A percentile compares a stretch with the other conserved stretches of the same genome.
Conservation (phyloP, 2,329 filamentous ascomycete species). For the Cadophora luteo-olivacea region DNA sequence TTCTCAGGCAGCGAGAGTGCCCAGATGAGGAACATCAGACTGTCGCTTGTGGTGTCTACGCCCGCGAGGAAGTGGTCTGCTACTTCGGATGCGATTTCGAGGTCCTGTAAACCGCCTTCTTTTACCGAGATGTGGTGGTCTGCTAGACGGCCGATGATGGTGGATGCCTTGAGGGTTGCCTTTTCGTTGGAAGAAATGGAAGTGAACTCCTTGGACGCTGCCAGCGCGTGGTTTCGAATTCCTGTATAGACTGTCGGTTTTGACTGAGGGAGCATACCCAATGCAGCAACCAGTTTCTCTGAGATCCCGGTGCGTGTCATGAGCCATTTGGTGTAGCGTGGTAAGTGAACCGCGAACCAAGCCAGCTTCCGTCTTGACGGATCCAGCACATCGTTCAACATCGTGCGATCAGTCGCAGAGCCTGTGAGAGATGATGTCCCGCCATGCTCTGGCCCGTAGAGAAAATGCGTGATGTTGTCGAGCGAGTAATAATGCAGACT, state of each 20-base stretch:
- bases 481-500: slow-evolving; percentile 60
- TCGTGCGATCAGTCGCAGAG: slow-evolving; percentile 45
- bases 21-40: slow-evolving; percentile 58
- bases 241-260: slow-evolving; percentile 58
- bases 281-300: slow-evolving; percentile 44
- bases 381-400: slow-evolving; percentile 57
- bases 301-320: slow-evolving; percentile 50
- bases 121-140: slow-evolving; percentile 43
- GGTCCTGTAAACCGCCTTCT: slow-evolving; percentile 45
- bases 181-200: slow-evolving; percentile 18
- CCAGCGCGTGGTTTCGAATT: slow-evolving; percentile 52
- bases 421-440: slow-evolving; percentile 53
- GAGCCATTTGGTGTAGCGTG: slow-evolving; percentile 54
- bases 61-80: slow-evolving; percentile 61
- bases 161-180: slow-evolving; percentile 32
- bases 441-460: slow-evolving; percentile 53
- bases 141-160: slow-evolving; percentile 50
- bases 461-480: slow-evolving; percentile 58
- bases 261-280: slow-evolving; percentile 54
- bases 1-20: slow-evolving; percentile 54
- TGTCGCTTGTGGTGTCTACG: slow-evolving; percentile 60
- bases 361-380: slow-evolving; percentile 52
- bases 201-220: slow-evolving; percentile 39
- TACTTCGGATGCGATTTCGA: slow-evolving; percentile 59
- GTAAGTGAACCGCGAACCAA: slow-evolving; percentile 58